Evolutionary conservation across 306 rosid species (phyloP), one percentile per base, ranked within the genome.

Genomic region (Ammopiptanthus mongolicus): DNA sequence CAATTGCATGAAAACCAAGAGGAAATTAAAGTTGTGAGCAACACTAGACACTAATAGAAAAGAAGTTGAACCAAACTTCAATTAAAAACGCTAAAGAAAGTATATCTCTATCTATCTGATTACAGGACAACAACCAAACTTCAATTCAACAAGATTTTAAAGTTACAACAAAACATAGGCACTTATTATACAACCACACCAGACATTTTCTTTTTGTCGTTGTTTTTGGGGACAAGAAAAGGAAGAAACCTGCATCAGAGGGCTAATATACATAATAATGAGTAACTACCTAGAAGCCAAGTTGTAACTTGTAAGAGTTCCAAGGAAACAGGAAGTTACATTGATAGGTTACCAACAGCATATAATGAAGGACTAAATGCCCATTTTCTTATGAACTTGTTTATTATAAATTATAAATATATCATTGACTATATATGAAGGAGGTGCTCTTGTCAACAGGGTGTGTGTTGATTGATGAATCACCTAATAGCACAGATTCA

Each of bases 251-350:
- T 41, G 73, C 72, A 80, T 58, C 76, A 69, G 33, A 69, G 56
- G 48, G 69, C 13, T 46, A 50, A 55, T 62, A 39, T 17, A 74
- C 57, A 77, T 36, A 75, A 81, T 33, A 69, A 82, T 77, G 53
- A 69, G 73, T 69, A 53, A 28, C 69, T 68, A 69, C 36, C 67
- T 39, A 55, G 71, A 21, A 10, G 25, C 74, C 65, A 74, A 67
- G 75, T 55, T 55, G 73, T 36, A 65, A 67, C 73, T 63, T 46
- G 73, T 44, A 71, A 67, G 73, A 80, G 70, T 80, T 75, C 79
- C 79, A 71, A 76, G 64, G 70, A 76, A 80, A 84, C 71, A 67
- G 74, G 79, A 81, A 70, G 78, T 63, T 44, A 34, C 69, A 75
- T 29, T 61, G 50, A 69, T 33, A 59, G 42, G 42, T 71, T 47